Percentiles rank a stretch among this genome's conserved stretches.
These are phyloP conservation scores for Phytophthora brassicae DNA, from an alignment of 352 stramenopile species.

Conservation along the genomic window DNA sequence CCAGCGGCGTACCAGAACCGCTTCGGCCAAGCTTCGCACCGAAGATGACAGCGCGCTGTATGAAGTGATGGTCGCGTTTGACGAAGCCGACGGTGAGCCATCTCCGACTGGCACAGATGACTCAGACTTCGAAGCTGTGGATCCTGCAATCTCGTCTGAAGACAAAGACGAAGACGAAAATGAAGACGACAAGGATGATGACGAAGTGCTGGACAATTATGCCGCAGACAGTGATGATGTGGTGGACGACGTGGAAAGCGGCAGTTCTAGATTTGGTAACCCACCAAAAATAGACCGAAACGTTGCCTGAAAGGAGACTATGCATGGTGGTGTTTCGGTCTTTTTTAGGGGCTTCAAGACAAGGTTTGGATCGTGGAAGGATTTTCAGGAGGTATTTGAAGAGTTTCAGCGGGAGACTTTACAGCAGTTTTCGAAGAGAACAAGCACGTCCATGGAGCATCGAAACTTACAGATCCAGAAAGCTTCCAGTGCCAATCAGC, in stretches of 20 bases:
- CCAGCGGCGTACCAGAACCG: not conserved
- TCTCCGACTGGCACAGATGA: not conserved
- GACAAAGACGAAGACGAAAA: not conserved
- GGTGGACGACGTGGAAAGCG: not conserved
- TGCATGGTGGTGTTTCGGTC: not conserved
- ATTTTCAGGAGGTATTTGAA: conserved; percentile 2
- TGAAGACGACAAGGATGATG: not conserved
- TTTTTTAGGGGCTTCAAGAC: not conserved
- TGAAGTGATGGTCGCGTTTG: not conserved
- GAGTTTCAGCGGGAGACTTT: conserved; percentile 1
- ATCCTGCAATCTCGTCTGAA: not conserved
- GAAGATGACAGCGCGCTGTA: not conserved
- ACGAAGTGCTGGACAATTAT: not conserved
- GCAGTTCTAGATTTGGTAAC: not conserved
- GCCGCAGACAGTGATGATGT: not conserved
- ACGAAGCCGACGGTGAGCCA: not conserved
- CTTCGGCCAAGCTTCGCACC: not conserved
- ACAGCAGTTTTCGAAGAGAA: conserved; percentile 9
- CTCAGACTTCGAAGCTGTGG: not conserved
- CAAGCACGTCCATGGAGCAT: not conserved
- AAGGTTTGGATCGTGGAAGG: not conserved
- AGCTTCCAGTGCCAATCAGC: not conserved
- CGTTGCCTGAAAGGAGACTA: not conserved
- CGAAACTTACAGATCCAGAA: not conserved
- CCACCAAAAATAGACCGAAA: not conserved